Conservation (phyloP, 2,329 filamentous ascomycete species). For the Trichoderma endophyticum region DNA sequence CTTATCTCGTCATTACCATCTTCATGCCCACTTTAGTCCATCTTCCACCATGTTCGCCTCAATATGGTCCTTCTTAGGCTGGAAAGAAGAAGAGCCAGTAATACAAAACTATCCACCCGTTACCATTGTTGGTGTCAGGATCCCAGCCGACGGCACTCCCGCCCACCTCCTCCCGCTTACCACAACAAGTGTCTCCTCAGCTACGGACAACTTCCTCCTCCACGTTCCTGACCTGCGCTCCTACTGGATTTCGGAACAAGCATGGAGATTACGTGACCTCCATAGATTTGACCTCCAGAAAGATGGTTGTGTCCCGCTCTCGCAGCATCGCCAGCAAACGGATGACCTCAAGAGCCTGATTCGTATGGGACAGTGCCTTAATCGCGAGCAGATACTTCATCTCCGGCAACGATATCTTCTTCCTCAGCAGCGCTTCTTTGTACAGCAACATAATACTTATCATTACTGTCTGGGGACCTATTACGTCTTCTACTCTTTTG, state of each 20-base stretch:
- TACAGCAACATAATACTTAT: neutral
- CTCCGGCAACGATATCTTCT: neutral
- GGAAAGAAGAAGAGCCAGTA: neutral
- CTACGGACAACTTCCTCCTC: neutral
- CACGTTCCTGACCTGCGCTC: neutral
- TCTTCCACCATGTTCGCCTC: neutral
- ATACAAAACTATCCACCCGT: neutral
- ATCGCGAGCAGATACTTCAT: neutral
- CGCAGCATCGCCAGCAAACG: neutral
- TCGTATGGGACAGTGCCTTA: rapidly evolving
- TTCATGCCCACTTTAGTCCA: neutral
- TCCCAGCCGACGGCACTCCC: neutral
- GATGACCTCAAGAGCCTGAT: neutral
- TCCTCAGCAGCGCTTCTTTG: neutral
- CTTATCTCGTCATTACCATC: neutral
- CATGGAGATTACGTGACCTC: neutral
- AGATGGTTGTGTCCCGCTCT: neutral
- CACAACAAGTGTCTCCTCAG: neutral
- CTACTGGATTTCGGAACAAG: neutral
- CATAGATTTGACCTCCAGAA: neutral
- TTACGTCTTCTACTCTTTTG: neutral
- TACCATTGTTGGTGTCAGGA: neutral
- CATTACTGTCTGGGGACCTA: neutral
- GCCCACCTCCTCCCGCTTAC: neutral
- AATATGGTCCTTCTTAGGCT: neutral